Conservation (phyloP, 108 stramenopile genomes). For the Fistulifera pelliculosa region DNA sequence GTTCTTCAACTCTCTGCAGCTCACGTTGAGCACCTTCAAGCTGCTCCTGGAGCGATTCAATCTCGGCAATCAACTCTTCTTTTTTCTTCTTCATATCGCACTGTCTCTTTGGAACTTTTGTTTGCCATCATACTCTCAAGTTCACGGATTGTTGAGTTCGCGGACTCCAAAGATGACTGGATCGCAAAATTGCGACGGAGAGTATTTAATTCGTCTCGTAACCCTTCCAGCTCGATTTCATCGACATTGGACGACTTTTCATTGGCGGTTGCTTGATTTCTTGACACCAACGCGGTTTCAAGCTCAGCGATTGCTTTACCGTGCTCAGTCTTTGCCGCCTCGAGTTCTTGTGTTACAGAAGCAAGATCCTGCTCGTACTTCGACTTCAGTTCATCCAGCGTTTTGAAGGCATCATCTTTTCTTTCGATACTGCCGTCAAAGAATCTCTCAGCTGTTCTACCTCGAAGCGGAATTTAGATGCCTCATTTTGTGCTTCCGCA, state of each 20-base stretch:
- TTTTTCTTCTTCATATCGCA: constrained; percentile 14
- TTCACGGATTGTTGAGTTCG: constrained; percentile 18
- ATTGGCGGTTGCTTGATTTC: too few species aligned
- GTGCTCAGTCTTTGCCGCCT: too few species aligned
- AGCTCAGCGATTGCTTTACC: too few species aligned
- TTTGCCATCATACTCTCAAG: constrained; percentile 24
- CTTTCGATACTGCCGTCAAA: neutral
- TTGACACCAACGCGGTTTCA: too few species aligned
- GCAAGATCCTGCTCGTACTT: too few species aligned
- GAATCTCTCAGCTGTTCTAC: neutral
- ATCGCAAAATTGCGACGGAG: constrained; percentile 18
- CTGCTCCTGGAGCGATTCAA: constrained; percentile 19
- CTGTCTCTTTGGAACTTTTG: constrained; percentile 1
- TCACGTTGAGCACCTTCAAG: constrained; percentile 8
- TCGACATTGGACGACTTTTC: neutral
- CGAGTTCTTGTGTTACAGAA: too few species aligned
- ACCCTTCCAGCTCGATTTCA: constrained; percentile 19
- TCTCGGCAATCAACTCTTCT: constrained; percentile 8
- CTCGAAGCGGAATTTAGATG: neutral
- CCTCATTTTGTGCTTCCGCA: constrained; percentile 24
- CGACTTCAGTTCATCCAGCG: neutral
- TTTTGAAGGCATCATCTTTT: neutral
- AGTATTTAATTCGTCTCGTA: constrained; percentile 31
- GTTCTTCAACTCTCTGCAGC: constrained; percentile 11
- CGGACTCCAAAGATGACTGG: constrained; percentile 8